Percentiles rank a stretch among this genome's conserved stretches.
phyloP scores from a whole-genome alignment of 1,284 basidiomycete species.

The Coniferiporia sulphurascens region DNA sequence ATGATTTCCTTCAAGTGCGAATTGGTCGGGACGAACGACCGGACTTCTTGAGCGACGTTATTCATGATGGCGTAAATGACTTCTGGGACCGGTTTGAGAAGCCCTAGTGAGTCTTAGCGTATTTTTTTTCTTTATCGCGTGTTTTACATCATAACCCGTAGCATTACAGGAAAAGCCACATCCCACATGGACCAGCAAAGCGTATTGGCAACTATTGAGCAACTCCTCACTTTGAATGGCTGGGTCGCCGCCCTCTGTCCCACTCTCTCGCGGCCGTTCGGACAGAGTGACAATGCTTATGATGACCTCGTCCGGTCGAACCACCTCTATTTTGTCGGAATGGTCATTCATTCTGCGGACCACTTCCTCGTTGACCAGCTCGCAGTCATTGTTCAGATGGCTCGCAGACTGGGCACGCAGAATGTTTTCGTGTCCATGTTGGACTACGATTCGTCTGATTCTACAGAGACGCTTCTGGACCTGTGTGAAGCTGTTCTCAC shows the following conservation, averaged over 20 bases:
- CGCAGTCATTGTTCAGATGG: constrained; percentile 91
- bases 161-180: constrained; percentile 77
- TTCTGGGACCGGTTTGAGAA: constrained; percentile 90
- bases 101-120: constrained; percentile 62
- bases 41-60: constrained; percentile 74
- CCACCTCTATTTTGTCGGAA: constrained; percentile 88
- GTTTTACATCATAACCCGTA: constrained; percentile 26
- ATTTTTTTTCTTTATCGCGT: constrained; percentile 8
- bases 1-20: constrained; percentile 82
- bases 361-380: constrained; percentile 97
- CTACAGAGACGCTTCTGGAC: constrained; percentile 87
- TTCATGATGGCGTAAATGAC: constrained; percentile 73
- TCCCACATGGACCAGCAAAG: constrained; percentile 84
- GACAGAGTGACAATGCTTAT: constrained; percentile 84
- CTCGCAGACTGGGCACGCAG: constrained; percentile 78
- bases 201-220: constrained; percentile 83
- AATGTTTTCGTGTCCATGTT: constrained; percentile 95
- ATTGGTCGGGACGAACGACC: constrained; percentile 79
- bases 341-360: constrained; percentile 93
- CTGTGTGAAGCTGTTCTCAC: constrained; percentile 90
- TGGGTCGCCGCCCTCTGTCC: constrained; percentile 98
- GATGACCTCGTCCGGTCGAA: constrained; percentile 79
- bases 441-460: constrained; percentile 89
- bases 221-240: constrained; percentile 88
- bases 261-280: constrained; percentile 85